Percentiles rank a stretch among this genome's conserved stretches.
Conservation (phyloP, 805 yeast genomes). For the Pichia pseudocactophila region DNA sequence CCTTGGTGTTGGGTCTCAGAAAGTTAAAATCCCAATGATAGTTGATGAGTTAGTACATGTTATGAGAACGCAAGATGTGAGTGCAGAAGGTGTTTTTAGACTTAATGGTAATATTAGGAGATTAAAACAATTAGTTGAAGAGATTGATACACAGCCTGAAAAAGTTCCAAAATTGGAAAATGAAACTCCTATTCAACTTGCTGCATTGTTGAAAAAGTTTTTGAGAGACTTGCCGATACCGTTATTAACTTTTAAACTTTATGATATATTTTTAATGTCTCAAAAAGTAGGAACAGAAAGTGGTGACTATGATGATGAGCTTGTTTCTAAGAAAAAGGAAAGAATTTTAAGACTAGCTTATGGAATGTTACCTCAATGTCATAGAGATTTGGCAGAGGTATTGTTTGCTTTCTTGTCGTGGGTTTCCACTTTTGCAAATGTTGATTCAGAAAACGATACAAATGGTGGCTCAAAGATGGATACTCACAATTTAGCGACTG, state of each 20-base stretch:
- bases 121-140: constrained; percentile 61
- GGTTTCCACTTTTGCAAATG: constrained; percentile 92
- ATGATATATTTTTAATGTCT: constrained; percentile 69
- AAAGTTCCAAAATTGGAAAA: constrained; percentile 49
- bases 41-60: constrained; percentile 81
- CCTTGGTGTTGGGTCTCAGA: constrained; percentile 74
- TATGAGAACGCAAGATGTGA: constrained; percentile 83
- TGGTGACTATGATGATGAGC: constrained; percentile 2
- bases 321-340: constrained; percentile 31
- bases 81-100: constrained; percentile 93
- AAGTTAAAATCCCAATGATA: constrained; percentile 72
- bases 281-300: constrained; percentile 41
- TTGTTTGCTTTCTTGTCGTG: constrained; percentile 78
- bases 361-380: constrained; percentile 69
- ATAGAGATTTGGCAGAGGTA: constrained; percentile 83
- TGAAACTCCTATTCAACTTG: constrained; percentile 85
- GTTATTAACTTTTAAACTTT: constrained; percentile 63
- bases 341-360: constrained; percentile 55
- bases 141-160: constrained; percentile 61
- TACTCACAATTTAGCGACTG: constrained; percentile 89
- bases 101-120: constrained; percentile 91
- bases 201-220: constrained; percentile 87
- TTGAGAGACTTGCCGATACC: constrained; percentile 91
- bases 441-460: constrained; percentile 61
- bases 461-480: constrained; percentile 95